Evolutionary conservation across 2,329 filamentous ascomycete species (phyloP).

Genomic region (Pseudogymnoascus destructans): DNA sequence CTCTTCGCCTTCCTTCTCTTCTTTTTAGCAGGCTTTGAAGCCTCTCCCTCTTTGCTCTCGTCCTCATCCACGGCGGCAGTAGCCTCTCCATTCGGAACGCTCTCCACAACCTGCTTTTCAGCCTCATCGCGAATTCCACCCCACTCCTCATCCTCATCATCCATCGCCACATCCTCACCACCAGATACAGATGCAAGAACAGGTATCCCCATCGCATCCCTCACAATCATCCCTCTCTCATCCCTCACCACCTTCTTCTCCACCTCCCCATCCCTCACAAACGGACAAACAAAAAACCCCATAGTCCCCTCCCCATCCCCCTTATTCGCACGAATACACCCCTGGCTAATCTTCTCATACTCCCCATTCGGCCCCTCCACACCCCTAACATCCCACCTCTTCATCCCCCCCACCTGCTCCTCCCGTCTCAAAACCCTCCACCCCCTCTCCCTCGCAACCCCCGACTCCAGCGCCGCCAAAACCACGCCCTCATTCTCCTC

Average conservation of each 20-base stretch:
- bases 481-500: constrained; percentile 87
- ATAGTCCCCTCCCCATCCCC: constrained; percentile 74
- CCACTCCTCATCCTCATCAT: constrained; percentile 13
- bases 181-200: constrained; percentile 20
- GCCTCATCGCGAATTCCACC: constrained; percentile 9
- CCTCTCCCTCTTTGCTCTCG: not conserved
- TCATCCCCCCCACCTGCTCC: constrained; percentile 65
- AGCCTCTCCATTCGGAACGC: not conserved
- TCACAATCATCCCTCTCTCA: constrained; percentile 39
- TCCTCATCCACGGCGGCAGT: not conserved
- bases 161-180: constrained; percentile 14
- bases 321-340: constrained; percentile 70
- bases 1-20: constrained; percentile 7
- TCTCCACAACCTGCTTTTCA: constrained; percentile 10
- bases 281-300: constrained; percentile 90
- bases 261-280: constrained; percentile 40
- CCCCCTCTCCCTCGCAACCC: constrained; percentile 49
- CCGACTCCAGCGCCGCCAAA: constrained; percentile 52
- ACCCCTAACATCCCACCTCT: constrained; percentile 59
- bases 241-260: constrained; percentile 28
- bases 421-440: constrained; percentile 66
- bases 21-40: not conserved
- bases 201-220: constrained; percentile 30
- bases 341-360: constrained; percentile 37
- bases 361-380: constrained; percentile 20